phyloP scores from a whole-genome alignment of 768 basidiomycete genomes.

The Mycena vitilis region DNA sequence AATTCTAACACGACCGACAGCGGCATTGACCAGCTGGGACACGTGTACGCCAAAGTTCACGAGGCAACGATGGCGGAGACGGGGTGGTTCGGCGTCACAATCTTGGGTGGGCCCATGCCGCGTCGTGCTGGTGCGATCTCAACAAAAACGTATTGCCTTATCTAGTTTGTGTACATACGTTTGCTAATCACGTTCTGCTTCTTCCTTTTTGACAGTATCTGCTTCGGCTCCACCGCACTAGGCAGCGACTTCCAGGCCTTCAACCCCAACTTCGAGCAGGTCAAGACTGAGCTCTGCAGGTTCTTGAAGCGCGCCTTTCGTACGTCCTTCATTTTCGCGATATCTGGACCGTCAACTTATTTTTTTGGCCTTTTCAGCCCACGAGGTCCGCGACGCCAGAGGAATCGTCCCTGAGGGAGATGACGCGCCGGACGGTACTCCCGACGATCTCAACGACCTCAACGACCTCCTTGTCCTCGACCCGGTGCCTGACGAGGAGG shows the following conservation, averaged over 20 bases:
- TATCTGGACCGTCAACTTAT: too few relatives aligned
- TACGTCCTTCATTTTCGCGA: neutral
- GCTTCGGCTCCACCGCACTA: neutral
- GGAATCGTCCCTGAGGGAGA: too few relatives aligned
- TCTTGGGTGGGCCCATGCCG: neutral
- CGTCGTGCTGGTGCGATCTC: neutral
- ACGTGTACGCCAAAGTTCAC: neutral
- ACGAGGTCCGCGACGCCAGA: too few relatives aligned
- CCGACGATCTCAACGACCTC: too few relatives aligned
- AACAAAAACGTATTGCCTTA: neutral
- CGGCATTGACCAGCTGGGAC: neutral
- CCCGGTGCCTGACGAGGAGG: too few relatives aligned
- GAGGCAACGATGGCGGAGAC: neutral
- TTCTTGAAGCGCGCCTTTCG: neutral
- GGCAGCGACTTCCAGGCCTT: neutral
- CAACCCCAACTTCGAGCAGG: neutral
- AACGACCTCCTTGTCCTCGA: too few relatives aligned
- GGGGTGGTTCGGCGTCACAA: neutral
- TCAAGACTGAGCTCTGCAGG: neutral
- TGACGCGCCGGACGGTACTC: too few relatives aligned
- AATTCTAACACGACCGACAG: neutral
- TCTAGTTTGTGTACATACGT: neutral
- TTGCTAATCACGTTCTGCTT: too few relatives aligned
- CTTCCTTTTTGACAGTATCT: constrained; percentile 2
- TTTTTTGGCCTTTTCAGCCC: too few relatives aligned